phyloP scores from a whole-genome alignment of 2,329 filamentous ascomycete genomes.

The Pezicula carpinea region DNA sequence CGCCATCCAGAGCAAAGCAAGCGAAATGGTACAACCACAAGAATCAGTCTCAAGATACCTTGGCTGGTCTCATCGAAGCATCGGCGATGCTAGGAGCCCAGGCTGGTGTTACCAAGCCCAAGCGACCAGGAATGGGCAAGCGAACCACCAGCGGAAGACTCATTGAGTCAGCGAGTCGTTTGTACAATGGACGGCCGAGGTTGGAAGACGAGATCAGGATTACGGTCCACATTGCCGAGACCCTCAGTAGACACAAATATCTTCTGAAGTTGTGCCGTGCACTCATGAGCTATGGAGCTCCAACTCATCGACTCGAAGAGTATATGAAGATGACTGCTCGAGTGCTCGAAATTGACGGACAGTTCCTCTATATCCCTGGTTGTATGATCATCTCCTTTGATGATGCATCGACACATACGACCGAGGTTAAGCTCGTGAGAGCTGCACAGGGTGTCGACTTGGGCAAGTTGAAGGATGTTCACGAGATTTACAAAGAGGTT shows the following conservation, averaged over 20 bases:
- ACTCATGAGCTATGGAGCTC: conserved; percentile 85
- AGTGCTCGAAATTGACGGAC: conserved; percentile 83
- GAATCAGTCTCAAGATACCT: conserved; percentile 38
- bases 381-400: conserved; percentile 96
- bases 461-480: conserved; percentile 68
- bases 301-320: conserved; percentile 85
- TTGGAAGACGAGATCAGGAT: conserved; percentile 38
- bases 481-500: conserved; percentile 78
- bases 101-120: conserved; percentile 36
- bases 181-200: conserved; percentile 19
- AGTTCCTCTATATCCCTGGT: conserved; percentile 85
- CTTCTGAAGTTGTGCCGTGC: conserved; percentile 79
- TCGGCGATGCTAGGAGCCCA: conserved; percentile 48
- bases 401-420: conserved; percentile 66
- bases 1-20: conserved; percentile 20
- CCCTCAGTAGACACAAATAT: conserved; percentile 76
- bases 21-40: conserved; percentile 34
- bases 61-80: conserved; percentile 49
- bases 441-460: conserved; percentile 66
- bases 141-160: conserved; percentile 20
- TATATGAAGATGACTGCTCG: conserved; percentile 87
- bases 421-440: conserved; percentile 73
- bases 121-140: conserved; percentile 23
- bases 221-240: conserved; percentile 58
- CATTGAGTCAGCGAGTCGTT: conserved; percentile 18